Conservation (phyloP, 2,329 filamentous ascomycete species). For the Lasiodiplodia citricola region DNA sequence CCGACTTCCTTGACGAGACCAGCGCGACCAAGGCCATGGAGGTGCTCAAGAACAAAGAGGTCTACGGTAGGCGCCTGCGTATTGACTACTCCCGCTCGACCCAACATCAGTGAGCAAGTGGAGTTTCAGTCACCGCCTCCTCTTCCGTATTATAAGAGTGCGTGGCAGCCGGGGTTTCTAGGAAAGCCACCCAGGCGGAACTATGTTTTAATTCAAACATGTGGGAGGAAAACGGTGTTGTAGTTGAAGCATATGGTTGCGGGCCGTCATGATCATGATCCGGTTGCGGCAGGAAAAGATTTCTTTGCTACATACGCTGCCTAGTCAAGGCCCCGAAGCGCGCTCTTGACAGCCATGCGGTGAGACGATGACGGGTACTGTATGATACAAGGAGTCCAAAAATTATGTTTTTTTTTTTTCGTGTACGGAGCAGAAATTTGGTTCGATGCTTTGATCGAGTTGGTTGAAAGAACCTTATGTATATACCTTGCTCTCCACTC, state of each 20-base stretch:
- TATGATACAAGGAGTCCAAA: neutral
- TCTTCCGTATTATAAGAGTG: neutral
- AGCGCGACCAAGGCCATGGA: conserved; percentile 67
- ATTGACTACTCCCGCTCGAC: conserved; percentile 64
- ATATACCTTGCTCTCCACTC: neutral
- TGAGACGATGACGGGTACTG: neutral
- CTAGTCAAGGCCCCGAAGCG: neutral
- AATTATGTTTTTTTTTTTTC: neutral
- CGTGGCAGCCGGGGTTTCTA: neutral
- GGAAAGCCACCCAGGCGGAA: neutral
- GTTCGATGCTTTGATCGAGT: neutral
- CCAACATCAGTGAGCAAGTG: conserved; percentile 19
- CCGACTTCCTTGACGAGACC: conserved; percentile 73
- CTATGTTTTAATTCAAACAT: neutral
- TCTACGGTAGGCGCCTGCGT: conserved; percentile 70
- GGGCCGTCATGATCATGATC: neutral
- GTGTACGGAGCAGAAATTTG: neutral
- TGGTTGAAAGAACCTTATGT: neutral
- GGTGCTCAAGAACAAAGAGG: conserved; percentile 58
- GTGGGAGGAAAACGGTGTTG: neutral
- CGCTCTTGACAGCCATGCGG: neutral
- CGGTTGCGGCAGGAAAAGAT: neutral
- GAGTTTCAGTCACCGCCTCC: neutral
- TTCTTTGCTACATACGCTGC: neutral
- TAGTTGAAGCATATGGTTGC: neutral